Conservation (phyloP, 257 asterid species). For the Scutellaria baicalensis region DNA sequence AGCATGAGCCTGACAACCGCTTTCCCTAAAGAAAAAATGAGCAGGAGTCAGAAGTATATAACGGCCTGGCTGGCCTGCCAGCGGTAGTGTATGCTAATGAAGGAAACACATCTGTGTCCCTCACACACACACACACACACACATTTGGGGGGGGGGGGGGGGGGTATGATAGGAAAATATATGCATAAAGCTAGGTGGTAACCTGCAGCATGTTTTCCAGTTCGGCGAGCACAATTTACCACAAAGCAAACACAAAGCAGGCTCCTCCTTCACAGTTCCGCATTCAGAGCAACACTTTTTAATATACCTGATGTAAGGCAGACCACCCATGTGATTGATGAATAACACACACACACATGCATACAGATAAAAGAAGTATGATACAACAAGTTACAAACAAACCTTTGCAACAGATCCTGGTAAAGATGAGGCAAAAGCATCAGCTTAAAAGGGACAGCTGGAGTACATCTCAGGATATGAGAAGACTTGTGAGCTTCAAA, state of each 20-base stretch:
- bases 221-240: constrained; percentile 90
- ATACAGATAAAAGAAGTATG: not conserved
- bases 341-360: not conserved
- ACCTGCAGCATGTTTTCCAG: constrained; percentile 98
- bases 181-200: constrained; percentile 3
- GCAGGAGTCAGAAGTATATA: constrained; percentile 13
- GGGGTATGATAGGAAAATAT: not conserved
- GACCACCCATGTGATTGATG: constrained; percentile 7
- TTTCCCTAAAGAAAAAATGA: constrained; percentile 44
- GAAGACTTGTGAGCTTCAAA: constrained; percentile 33
- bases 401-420: constrained; percentile 96
- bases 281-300: constrained; percentile 76
- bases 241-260: constrained; percentile 86
- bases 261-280: constrained; percentile 63
- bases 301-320: constrained; percentile 53
- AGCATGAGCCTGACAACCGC: constrained; percentile 80
- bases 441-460: constrained; percentile 79
- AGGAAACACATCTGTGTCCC: not conserved
- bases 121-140: not conserved
- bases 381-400: constrained; percentile 9
- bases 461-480: constrained; percentile 45
- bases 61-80: too few species aligned
- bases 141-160: too few species aligned
- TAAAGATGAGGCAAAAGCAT: constrained; percentile 76
- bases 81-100: constrained; percentile 4